Conservation (phyloP, 2,329 filamentous ascomycete genomes). For the Pseudonectria buxi region DNA sequence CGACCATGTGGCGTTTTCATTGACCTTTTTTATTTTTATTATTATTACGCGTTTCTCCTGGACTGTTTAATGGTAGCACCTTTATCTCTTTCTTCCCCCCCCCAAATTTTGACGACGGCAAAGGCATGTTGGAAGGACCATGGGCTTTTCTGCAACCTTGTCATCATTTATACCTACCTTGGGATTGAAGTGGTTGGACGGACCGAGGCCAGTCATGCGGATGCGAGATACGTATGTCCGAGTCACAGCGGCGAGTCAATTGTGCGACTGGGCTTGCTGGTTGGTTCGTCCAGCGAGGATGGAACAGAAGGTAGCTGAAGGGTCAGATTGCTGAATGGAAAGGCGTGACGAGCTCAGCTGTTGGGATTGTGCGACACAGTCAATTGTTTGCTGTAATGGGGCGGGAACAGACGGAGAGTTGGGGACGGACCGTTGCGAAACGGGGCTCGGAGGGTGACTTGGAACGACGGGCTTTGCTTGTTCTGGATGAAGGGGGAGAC, state of each 20-base stretch:
- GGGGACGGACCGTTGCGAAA: constrained; percentile 10
- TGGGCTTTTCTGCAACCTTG: constrained; percentile 10
- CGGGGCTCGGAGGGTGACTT: constrained; percentile 7
- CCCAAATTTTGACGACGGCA: constrained; percentile 4
- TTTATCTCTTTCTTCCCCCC: constrained; percentile 7
- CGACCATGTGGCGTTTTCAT: constrained; percentile 12
- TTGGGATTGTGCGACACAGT: too few species aligned
- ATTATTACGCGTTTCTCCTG: constrained; percentile 1
- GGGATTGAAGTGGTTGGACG: too few species aligned
- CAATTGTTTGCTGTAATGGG: too few species aligned
- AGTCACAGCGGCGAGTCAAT: too few species aligned
- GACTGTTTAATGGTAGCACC: constrained; percentile 19
- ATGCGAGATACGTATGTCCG: too few species aligned
- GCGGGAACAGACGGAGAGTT: constrained; percentile 6
- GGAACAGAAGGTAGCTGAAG: too few species aligned
- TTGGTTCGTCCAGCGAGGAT: too few species aligned
- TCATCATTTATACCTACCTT: too few species aligned
- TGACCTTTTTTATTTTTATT: constrained; percentile 7
- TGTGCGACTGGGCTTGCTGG: too few species aligned
- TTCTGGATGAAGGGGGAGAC: constrained; percentile 10
- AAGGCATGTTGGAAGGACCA: constrained; percentile 9
- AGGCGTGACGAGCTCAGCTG: not conserved
- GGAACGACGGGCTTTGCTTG: constrained; percentile 11
- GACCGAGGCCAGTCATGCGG: too few species aligned
- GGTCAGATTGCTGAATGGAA: too few species aligned